Base-by-base conservation (phyloP, 305 asterid species). In the Coffea humblotiana region DNA sequence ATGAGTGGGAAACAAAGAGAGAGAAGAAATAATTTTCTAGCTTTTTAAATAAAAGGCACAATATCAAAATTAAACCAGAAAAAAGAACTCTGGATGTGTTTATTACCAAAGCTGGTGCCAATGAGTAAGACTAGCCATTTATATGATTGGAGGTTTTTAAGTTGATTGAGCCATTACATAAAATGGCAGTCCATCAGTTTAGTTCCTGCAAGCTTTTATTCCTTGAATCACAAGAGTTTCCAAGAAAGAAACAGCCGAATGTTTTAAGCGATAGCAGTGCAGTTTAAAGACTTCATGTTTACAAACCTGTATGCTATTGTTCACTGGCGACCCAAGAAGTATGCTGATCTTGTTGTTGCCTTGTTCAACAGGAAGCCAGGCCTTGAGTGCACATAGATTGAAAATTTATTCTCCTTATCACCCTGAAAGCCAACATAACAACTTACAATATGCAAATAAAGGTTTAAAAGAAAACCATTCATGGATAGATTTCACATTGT, bases 351-450 rank as follows among this genome's bases (percentile, higher is more conserved):
- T 52, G 99, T 95, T 13, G 93, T 95, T 77, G 86, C 92, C 77
- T 82, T 82, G 84, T 81, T 95, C 58, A 95, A 80, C 88, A 94
- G 80, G 86, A 95, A 95, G 76, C 99, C 96, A 81, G 99, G 99
- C 83, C 99, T 90, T 68, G 99, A 90, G 81, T 95, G 99, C 83
- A 94, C 98, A 72, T 88, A 88, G 84, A 95, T 88, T 21, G 99
- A 92, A 85, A 93, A 95, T 83, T 85, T 90, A 72, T 90, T 82
- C 75, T 90, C 97, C 43, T 71, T 82, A 78, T 91, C 97, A 74
- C 96, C 98, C 98, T 95, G 89, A 82, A 90, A 80, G 72, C 78
- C 74, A 86, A 78, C 75, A 63, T 25, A 79, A 74, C 64, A 51
- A 63, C 67, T 81, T 29, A 79, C 25, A 69, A 73, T 35, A 21